Evolutionary conservation across 805 yeast genomes (phyloP).

Genomic region (Brettanomyces nanus): DNA sequence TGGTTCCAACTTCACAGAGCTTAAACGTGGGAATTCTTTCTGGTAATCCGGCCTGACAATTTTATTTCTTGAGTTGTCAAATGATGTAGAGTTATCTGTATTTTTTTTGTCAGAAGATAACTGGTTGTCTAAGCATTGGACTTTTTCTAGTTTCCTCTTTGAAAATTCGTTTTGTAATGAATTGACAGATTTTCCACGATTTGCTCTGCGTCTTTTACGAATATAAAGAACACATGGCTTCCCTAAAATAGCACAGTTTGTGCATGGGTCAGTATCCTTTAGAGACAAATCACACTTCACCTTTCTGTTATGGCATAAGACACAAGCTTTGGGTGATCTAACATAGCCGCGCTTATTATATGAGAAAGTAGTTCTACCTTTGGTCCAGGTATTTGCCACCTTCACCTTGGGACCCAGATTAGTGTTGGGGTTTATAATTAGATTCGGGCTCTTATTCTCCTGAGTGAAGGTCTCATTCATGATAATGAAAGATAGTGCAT

Average conservation of each 20-base stretch:
- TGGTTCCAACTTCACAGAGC: constrained; percentile 16
- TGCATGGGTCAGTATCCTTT: constrained; percentile 42
- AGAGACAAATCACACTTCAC: constrained; percentile 60
- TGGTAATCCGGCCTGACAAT: constrained; percentile 16
- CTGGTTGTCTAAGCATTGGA: background rate
- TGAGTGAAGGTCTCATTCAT: too few species aligned
- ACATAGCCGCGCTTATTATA: constrained; percentile 32
- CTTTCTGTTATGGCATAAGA: constrained; percentile 64
- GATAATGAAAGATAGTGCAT: too few species aligned
- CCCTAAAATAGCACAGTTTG: constrained; percentile 62
- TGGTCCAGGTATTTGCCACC: too few species aligned
- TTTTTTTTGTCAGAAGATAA: background rate
- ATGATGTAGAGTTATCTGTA: too few species aligned
- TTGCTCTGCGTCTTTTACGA: constrained; percentile 31
- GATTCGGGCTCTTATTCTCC: too few species aligned
- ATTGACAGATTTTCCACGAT: constrained; percentile 6
- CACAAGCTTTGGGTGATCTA: constrained; percentile 64
- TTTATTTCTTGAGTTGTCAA: background rate
- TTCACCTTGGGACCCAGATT: too few species aligned
- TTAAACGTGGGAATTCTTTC: constrained; percentile 17
- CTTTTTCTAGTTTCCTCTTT: background rate
- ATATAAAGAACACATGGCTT: constrained; percentile 53
- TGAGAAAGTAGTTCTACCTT: too few species aligned
- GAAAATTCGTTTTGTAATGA: background rate
- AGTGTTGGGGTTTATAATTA: too few species aligned